Evolutionary conservation across 495 filamentous ascomycete genomes (phyloP).

Genomic region (Neurospora africana): DNA sequence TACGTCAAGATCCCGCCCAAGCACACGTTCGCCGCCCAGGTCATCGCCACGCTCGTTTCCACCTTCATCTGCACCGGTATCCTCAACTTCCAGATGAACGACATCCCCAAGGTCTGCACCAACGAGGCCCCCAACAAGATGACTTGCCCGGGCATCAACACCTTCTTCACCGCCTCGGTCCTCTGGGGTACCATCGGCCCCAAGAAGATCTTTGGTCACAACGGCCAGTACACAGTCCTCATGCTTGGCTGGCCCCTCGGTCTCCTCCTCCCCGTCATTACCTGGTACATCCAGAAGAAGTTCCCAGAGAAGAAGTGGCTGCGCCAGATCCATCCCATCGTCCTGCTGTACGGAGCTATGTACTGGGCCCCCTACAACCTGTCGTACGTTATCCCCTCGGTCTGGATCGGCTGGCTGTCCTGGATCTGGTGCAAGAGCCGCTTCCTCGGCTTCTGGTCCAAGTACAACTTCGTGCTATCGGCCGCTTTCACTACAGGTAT

Average conservation of each 20-base stretch:
- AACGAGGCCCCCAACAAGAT: constrained; percentile 24
- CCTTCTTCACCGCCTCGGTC: constrained; percentile 30
- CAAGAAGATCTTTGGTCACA: constrained; percentile 25
- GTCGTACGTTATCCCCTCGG: constrained; percentile 22
- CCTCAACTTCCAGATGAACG: constrained; percentile 30
- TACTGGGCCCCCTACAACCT: constrained; percentile 27
- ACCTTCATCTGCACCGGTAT: constrained; percentile 24
- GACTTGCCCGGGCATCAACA: constrained; percentile 28
- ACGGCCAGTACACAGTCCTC: constrained; percentile 26
- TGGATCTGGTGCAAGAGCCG: constrained; percentile 31
- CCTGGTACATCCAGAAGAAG: constrained; percentile 14
- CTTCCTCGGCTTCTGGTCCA: constrained; percentile 15
- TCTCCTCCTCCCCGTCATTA: constrained; percentile 16
- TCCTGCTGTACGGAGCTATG: constrained; percentile 22
- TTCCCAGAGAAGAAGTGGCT: constrained; percentile 18
- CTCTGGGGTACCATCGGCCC: constrained; percentile 33
- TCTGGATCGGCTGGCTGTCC: constrained; percentile 24
- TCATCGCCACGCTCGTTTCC: constrained; percentile 24
- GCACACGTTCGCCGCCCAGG: constrained; percentile 28
- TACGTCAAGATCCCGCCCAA: constrained; percentile 33
- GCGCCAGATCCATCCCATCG: constrained; percentile 26
- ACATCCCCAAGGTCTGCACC: constrained; percentile 28
- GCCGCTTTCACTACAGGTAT: constrained; percentile 22
- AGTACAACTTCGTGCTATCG: constrained; percentile 23
- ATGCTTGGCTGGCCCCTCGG: constrained; percentile 28